Conservation (phyloP, 2,329 filamentous ascomycete genomes). For the Seiridium unicorne region DNA sequence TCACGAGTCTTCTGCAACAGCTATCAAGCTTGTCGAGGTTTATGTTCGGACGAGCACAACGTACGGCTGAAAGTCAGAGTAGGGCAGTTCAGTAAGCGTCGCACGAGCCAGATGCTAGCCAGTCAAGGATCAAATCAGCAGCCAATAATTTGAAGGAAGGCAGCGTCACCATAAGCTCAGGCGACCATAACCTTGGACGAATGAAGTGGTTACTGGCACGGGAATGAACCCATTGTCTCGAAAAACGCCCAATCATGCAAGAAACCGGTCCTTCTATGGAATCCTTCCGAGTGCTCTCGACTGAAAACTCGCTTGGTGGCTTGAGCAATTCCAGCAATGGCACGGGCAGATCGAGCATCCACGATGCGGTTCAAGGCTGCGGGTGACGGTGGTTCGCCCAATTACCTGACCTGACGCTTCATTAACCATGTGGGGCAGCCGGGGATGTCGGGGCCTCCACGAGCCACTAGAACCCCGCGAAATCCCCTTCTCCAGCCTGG, state of each 20-base stretch:
- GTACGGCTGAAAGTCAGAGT: no score
- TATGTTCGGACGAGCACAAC: no score
- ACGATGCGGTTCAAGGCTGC: not conserved
- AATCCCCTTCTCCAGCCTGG: conserved; percentile 3
- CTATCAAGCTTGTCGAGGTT: no score
- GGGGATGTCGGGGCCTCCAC: not conserved
- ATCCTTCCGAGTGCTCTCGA: not conserved
- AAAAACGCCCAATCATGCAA: not conserved
- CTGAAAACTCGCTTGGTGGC: not conserved
- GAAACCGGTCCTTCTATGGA: not conserved
- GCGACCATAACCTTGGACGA: no score
- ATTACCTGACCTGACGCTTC: not conserved
- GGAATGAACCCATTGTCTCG: not conserved
- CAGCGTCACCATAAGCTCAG: no score
- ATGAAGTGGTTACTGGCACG: not conserved
- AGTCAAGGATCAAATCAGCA: no score
- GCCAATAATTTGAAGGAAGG: no score
- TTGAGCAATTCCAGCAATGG: not conserved
- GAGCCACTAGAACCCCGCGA: conserved; percentile 3
- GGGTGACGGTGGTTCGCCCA: no score
- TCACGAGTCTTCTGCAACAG: no score
- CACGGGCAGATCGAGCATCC: not conserved
- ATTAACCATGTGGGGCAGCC: not conserved
- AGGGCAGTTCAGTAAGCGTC: no score
- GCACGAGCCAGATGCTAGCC: no score